Evolutionary conservation across 2,329 filamentous ascomycete genomes (phyloP).

Genomic region (Podosphaera fusca): DNA sequence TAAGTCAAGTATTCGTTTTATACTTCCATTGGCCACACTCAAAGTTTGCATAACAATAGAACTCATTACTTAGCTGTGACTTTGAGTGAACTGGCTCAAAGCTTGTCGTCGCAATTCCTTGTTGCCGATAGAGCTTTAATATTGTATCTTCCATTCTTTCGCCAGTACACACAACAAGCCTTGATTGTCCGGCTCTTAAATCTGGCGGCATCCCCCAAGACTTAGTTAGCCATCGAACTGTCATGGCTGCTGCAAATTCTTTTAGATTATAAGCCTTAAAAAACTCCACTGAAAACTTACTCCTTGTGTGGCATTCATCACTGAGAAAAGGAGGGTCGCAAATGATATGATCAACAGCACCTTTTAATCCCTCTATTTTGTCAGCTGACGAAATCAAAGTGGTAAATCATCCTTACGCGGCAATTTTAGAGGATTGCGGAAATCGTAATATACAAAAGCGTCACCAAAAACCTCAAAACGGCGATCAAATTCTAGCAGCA

Average conservation of each 20-base stretch:
- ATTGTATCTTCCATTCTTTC: slow-evolving; percentile 50
- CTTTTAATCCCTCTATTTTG: slow-evolving; percentile 29
- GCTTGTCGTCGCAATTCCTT: slow-evolving; percentile 39
- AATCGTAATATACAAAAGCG: slow-evolving; percentile 49
- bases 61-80: slow-evolving; percentile 52
- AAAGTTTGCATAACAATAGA: slow-evolving; percentile 60
- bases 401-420: slow-evolving; percentile 22
- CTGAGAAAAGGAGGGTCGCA: slow-evolving; percentile 61
- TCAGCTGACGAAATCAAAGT: background rate
- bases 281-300: slow-evolving; percentile 19
- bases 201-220: slow-evolving; percentile 7
- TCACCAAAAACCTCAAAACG: slow-evolving; percentile 53
- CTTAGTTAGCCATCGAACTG: slow-evolving; percentile 48
- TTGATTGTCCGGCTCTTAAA: slow-evolving; percentile 2
- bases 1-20: background rate
- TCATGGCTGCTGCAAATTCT: slow-evolving; percentile 35
- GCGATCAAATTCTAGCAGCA: slow-evolving; percentile 50
- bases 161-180: slow-evolving; percentile 49
- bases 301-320: slow-evolving; percentile 60
- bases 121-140: slow-evolving; percentile 39
- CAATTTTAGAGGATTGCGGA: slow-evolving; percentile 40
- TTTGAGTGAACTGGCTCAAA: slow-evolving; percentile 48
- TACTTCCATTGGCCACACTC: slow-evolving; percentile 29
- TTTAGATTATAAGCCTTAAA: background rate
- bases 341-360: slow-evolving; percentile 43